These are phyloP conservation scores for Rhododendron vialii DNA, from an alignment of 148 eudicot genomes.

Conservation along the genomic window DNA sequence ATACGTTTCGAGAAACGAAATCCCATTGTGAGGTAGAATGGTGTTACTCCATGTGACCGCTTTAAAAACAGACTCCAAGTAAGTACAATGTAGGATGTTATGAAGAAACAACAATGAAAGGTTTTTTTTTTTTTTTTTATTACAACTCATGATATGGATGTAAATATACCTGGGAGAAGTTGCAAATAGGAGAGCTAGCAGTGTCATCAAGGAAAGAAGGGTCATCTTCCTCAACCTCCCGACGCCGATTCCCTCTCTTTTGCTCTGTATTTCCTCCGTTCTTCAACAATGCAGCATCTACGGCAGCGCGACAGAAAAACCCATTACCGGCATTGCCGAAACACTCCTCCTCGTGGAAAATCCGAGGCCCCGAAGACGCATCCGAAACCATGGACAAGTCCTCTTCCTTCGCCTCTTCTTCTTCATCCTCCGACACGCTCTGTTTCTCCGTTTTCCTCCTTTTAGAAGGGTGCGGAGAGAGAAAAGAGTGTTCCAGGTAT, in stretches of 20 bases:
- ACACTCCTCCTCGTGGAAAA: slow-evolving; percentile 26
- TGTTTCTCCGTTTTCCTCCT: not conserved
- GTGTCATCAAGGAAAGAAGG: slow-evolving; percentile 64
- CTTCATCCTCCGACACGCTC: not conserved
- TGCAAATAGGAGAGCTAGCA: slow-evolving; percentile 56
- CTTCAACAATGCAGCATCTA: slow-evolving; percentile 4
- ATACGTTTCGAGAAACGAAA: too few species aligned
- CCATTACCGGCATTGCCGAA: slow-evolving; percentile 9
- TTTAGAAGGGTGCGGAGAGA: not conserved
- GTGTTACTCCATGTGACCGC: too few species aligned
- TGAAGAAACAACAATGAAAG: not conserved
- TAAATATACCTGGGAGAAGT: slow-evolving; percentile 19
- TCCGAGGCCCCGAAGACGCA: slow-evolving; percentile 77
- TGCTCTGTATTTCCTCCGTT: slow-evolving; percentile 16
- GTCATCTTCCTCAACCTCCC: slow-evolving; percentile 15
- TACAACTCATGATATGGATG: too few species aligned
- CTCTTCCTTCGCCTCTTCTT: slow-evolving; percentile 6
- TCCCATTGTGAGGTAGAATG: too few species aligned
- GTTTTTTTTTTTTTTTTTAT: too few species aligned
- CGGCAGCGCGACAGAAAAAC: not conserved
- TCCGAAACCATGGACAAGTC: slow-evolving; percentile 70
- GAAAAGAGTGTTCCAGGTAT: slow-evolving; percentile 48
- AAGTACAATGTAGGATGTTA: not conserved
- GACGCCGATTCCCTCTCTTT: not conserved
- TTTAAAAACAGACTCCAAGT: too few species aligned